Conservation (phyloP, 208 protist genomes). For the Trypanosoma platydactyli region DNA sequence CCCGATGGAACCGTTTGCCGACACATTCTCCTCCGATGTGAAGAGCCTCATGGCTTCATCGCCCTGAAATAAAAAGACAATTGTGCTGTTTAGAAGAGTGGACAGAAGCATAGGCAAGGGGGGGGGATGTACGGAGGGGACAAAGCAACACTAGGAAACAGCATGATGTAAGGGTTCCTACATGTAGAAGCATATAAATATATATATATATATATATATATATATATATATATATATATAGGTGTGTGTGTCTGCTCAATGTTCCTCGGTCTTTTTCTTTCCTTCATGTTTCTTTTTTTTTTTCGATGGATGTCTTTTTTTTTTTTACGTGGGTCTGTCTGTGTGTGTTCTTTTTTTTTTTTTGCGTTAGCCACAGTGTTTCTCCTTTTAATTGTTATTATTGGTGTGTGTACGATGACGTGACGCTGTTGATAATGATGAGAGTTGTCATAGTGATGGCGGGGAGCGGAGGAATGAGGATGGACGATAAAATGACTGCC, state of each 20-base stretch:
- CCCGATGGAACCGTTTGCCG: slow-evolving; percentile 13
- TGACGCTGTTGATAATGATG: too few species aligned
- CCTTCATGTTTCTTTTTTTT: neutral
- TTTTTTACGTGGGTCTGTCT: too few species aligned
- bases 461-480: too few species aligned
- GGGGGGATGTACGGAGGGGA: neutral
- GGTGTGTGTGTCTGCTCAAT: slow-evolving; percentile 3
- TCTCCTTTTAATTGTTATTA: too few species aligned
- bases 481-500: too few species aligned
- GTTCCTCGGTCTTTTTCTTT: slow-evolving; percentile 2
- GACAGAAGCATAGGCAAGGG: neutral
- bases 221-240: slow-evolving; percentile 28
- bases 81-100: neutral
- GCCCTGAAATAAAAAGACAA: slow-evolving; percentile 1
- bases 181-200: neutral
- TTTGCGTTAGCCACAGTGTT: too few species aligned
- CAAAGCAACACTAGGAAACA: neutral
- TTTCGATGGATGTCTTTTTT: neutral
- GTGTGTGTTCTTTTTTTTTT: too few species aligned
- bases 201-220: slow-evolving; percentile 18
- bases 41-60: neutral
- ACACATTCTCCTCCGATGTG: slow-evolving; percentile 31
- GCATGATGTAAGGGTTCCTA: neutral
- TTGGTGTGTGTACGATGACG: too few species aligned
- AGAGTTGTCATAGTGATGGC: too few species aligned